Conservation (phyloP, 1,284 basidiomycete species). For the Trametes sp. region DNA sequence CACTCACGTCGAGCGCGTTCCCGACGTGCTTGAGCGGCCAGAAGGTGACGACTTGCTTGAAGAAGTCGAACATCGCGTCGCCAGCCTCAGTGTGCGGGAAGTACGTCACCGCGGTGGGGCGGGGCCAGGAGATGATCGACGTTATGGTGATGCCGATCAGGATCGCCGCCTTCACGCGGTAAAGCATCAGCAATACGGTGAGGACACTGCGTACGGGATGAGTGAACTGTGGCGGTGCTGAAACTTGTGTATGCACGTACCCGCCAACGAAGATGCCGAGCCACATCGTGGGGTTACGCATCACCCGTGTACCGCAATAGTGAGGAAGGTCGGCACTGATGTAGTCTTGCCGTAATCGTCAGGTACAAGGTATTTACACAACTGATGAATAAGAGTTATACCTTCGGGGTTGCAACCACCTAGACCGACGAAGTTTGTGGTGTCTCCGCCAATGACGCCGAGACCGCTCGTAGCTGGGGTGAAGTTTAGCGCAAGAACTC, state of each 20-base stretch:
- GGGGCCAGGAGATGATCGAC: conserved; percentile 90
- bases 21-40: conserved; percentile 68
- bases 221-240: background rate
- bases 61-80: conserved; percentile 82
- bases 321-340: conserved; percentile 51
- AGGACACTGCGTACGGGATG: conserved; percentile 58
- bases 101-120: conserved; percentile 80
- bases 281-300: conserved; percentile 85
- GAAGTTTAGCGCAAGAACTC: background rate
- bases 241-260: conserved; percentile 46
- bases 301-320: conserved; percentile 73
- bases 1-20: conserved; percentile 68
- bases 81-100: conserved; percentile 81
- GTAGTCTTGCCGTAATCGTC: conserved; percentile 41
- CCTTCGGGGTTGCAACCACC: conserved; percentile 76
- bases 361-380: background rate
- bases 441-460: conserved; percentile 80
- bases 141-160: conserved; percentile 87
- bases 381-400: conserved; percentile 33
- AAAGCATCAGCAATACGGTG: conserved; percentile 83
- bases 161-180: conserved; percentile 86
- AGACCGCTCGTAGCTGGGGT: conserved; percentile 68
- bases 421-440: conserved; percentile 78
- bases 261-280: conserved; percentile 90
- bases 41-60: conserved; percentile 88